Conservation (phyloP, 73 alveolate genomes). For the Loxodes magnus region DNA sequence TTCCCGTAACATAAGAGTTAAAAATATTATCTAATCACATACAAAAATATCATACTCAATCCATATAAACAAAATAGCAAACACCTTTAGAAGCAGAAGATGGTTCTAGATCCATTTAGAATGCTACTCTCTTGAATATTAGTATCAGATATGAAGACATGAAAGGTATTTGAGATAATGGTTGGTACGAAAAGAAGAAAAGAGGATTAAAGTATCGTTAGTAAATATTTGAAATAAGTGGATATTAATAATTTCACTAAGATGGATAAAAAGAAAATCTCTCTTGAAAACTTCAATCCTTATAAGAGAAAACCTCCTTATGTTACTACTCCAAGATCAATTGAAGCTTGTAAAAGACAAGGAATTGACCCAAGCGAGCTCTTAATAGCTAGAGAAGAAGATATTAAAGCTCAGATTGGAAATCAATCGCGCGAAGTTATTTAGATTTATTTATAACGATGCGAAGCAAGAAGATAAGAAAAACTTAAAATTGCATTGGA, state of each 20-base stretch:
- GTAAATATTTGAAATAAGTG: too few species aligned
- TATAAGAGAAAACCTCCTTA: not conserved
- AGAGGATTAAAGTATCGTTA: too few species aligned
- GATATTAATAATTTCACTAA: constrained; percentile 1
- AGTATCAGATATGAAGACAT: too few species aligned
- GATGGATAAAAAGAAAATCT: not conserved
- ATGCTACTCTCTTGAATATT: too few species aligned
- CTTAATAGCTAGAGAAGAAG: constrained; percentile 19
- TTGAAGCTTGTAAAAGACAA: constrained; percentile 46
- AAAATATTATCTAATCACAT: too few species aligned
- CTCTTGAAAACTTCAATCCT: constrained; percentile 11
- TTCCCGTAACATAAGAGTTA: too few species aligned
- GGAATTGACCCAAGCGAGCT: constrained; percentile 63
- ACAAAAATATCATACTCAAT: too few species aligned
- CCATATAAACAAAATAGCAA: too few species aligned
- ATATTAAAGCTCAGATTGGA: constrained; percentile 22
- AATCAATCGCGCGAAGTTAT: constrained; percentile 15
- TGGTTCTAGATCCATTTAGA: too few species aligned
- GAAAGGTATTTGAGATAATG: too few species aligned
- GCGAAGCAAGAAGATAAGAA: constrained; percentile 21
- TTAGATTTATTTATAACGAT: constrained; percentile 25
- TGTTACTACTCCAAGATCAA: constrained; percentile 50
- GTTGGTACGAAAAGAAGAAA: too few species aligned
- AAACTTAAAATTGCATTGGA: constrained; percentile 16
- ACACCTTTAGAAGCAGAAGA: too few species aligned